phyloP scores from a whole-genome alignment of 2,329 filamentous ascomycete species.

The Trichoderma sp. region DNA sequence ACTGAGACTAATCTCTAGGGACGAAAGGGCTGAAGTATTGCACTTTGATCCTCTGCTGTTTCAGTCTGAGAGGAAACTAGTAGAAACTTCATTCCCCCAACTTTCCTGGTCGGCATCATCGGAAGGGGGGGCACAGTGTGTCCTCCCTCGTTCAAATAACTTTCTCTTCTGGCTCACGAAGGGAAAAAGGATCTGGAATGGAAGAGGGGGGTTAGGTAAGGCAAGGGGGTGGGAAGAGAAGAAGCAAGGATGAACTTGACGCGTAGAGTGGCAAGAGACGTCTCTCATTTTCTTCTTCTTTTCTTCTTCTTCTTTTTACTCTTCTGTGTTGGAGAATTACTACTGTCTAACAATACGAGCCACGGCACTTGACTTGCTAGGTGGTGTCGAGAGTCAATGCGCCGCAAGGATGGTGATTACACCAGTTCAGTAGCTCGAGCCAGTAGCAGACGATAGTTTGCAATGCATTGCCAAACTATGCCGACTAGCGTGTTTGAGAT shows the following conservation, averaged over 20 bases:
- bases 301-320: neutral
- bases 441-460: neutral
- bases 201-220: neutral
- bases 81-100: constrained; percentile 6
- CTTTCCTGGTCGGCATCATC: neutral
- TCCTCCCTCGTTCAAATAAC: neutral
- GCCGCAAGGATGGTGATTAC: neutral
- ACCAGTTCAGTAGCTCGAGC: neutral
- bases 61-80: neutral
- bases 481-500: constrained; percentile 8
- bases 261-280: neutral
- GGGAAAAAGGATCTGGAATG: neutral
- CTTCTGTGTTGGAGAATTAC: neutral
- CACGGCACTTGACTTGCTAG: neutral
- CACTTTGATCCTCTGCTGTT: neutral
- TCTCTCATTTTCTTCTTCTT: neutral
- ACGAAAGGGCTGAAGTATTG: neutral
- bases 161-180: neutral
- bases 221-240: neutral
- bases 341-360: neutral
- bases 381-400: neutral
- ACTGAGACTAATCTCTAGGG: neutral
- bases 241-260: neutral
- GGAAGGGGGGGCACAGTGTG: neutral
- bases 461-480: neutral